Base-by-base conservation (phyloP, 78 protist species). In the Guillardia theta region DNA sequence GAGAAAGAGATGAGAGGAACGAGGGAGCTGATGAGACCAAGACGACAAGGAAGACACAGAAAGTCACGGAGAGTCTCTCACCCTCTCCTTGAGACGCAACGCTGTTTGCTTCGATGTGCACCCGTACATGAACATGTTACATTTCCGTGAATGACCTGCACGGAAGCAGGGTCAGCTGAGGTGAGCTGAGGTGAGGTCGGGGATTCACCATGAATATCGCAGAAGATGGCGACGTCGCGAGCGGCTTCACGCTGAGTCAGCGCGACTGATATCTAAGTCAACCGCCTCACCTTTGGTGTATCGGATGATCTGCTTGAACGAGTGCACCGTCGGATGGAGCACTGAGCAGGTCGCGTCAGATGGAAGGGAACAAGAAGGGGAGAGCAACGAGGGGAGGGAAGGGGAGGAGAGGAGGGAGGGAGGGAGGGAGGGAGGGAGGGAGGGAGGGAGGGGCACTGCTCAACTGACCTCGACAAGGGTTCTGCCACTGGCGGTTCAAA, bases 51-150 rank as follows among this genome's bases (percentile, higher is more conserved):
- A n/a, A n/a, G n/a, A n/a, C n/a, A n/a, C n/a, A n/a, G n/a, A n/a
- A n/a, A n/a, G n/a, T n/a, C n/a, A n/a, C n/a, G n/a, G n/a, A n/a
- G n/a, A n/a, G n/a, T n/a, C 30, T 10, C 58, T 50, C 15, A 50
- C 78, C 43, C 78, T 24, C 78, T 64, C 78, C n/a, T 64, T 64
- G 39, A 64, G 78, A 33, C 78, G 78, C 43, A 64, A 33, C 6
- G 78, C 6, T 24, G 78, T 24, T 24, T 5, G 15, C 78, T 77
- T 77, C n/a, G 88, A 77, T 22, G 88, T 39, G 88, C 88, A 77
- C 50, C 88, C 88, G 88, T 77, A 77, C 88, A 77, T 77, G 88
- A 77, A 77, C 88, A 77, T 77, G 88, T 64, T 64, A 36, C 80
- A 21, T 36, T 64, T 64, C 10, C 80, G 80, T 36, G 80, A 64